Percentiles rank a stretch among this genome's conserved stretches.
Evolutionary conservation across 495 filamentous ascomycete species (phyloP).

Genomic region (Hypoxylon intermedium): DNA sequence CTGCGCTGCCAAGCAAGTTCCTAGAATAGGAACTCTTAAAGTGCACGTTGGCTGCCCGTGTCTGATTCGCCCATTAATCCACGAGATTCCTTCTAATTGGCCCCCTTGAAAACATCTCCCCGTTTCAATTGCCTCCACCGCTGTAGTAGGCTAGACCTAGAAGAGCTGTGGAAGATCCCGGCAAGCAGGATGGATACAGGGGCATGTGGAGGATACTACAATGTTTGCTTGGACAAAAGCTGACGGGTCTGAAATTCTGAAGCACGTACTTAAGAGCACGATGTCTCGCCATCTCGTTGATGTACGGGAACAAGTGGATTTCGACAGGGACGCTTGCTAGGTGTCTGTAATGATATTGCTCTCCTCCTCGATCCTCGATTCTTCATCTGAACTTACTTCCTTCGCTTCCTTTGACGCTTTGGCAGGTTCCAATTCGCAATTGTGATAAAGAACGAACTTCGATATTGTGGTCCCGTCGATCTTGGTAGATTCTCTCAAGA

Average conservation of each 20-base stretch:
- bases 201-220: slow-evolving; percentile 2
- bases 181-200: slow-evolving; percentile 8
- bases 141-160: slow-evolving; percentile 12
- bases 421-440: slow-evolving; percentile 22
- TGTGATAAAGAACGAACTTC: neutral
- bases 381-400: neutral
- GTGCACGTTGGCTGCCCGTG: slow-evolving; percentile 18
- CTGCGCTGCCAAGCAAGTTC: slow-evolving; percentile 34
- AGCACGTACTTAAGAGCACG: slow-evolving; percentile 22
- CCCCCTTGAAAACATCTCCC: slow-evolving; percentile 17
- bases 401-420: slow-evolving; percentile 10
- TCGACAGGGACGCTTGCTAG: slow-evolving; percentile 8
- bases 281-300: slow-evolving; percentile 9
- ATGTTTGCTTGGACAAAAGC: slow-evolving; percentile 16
- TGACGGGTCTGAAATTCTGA: slow-evolving; percentile 7
- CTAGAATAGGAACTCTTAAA: slow-evolving; percentile 31
- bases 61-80: slow-evolving; percentile 25
- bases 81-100: slow-evolving; percentile 23
- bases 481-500: slow-evolving; percentile 3
- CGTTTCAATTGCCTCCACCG: slow-evolving; percentile 32
- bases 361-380: neutral
- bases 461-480: slow-evolving; percentile 7
- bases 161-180: slow-evolving; percentile 13
- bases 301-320: slow-evolving; percentile 7
- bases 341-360: neutral